Evolutionary conservation across 1,139 yeast genomes (phyloP).

Genomic region (Pichia sp.): DNA sequence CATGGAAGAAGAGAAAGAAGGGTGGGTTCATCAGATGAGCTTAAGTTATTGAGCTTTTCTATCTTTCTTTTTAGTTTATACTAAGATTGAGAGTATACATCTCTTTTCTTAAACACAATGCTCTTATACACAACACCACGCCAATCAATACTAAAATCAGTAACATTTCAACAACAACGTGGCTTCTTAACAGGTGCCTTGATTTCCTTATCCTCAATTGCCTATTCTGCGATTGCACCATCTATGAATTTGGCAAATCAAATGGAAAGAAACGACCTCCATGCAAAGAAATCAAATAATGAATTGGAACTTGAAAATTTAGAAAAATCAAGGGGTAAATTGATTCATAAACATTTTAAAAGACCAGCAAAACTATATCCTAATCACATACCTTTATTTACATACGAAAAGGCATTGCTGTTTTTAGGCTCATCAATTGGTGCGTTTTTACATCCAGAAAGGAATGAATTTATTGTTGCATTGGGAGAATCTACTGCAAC

Average conservation of each 20-base stretch:
- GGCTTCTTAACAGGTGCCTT: constrained; percentile 19
- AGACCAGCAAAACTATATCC: constrained; percentile 53
- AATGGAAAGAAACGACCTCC: constrained; percentile 52
- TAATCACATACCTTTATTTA: constrained; percentile 73
- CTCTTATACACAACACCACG: no score
- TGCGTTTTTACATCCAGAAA: constrained; percentile 75
- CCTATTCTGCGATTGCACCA: constrained; percentile 35
- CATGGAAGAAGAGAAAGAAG: no score
- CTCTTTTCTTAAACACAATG: no score
- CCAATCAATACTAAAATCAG: no score
- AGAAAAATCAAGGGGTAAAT: constrained; percentile 12
- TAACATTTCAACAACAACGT: constrained; percentile 9
- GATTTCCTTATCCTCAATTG: constrained; percentile 25
- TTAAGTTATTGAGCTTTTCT: background rate
- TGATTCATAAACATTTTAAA: constrained; percentile 30
- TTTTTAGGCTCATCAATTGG: constrained; percentile 77
- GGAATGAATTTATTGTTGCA: constrained; percentile 80
- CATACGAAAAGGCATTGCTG: constrained; percentile 57
- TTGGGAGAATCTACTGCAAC: constrained; percentile 90
- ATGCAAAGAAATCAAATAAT: constrained; percentile 34
- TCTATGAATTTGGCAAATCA: constrained; percentile 50
- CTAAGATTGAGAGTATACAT: no score
- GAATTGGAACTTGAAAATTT: constrained; percentile 25
- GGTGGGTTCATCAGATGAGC: no score
- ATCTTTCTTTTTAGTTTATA: no score